These are phyloP conservation scores for Xylaria sp. DNA, from an alignment of 2,329 filamentous ascomycete species.

Conservation along the genomic window DNA sequence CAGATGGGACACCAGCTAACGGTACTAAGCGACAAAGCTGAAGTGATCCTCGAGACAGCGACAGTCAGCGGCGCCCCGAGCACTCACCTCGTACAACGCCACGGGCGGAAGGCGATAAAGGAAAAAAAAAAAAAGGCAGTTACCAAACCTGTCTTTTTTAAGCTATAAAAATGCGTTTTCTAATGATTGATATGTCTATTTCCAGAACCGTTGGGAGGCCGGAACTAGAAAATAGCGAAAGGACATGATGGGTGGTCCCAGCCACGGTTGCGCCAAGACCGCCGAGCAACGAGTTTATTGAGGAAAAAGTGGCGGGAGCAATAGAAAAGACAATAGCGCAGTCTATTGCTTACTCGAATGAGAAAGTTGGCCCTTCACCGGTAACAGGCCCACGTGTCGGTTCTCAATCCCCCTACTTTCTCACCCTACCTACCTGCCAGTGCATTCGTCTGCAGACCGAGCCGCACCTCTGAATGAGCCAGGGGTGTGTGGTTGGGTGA, in stretches of 20 bases:
- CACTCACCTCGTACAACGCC: slow-evolving; percentile 4
- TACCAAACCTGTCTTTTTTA: not conserved
- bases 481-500: not conserved
- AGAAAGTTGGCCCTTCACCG: slow-evolving; percentile 19
- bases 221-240: slow-evolving; percentile 4
- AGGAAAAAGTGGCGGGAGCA: slow-evolving; percentile 18
- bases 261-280: slow-evolving; percentile 28
- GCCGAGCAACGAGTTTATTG: slow-evolving; percentile 14
- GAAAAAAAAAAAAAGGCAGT: not conserved
- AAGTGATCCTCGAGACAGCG: not conserved
- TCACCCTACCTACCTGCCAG: slow-evolving; percentile 10
- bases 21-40: slow-evolving; percentile 19
- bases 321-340: slow-evolving; percentile 34
- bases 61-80: slow-evolving; percentile 4
- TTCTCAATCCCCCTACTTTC: not conserved
- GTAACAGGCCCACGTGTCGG: slow-evolving; percentile 27
- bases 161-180: not conserved
- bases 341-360: slow-evolving; percentile 33
- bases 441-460: slow-evolving; percentile 24
- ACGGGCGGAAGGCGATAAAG: slow-evolving; percentile 1
- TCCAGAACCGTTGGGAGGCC: slow-evolving; percentile 25
- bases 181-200: slow-evolving; percentile 9
- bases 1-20: slow-evolving; percentile 3
- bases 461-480: slow-evolving; percentile 22
- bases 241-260: not conserved